Evolutionary conservation across 768 basidiomycete genomes (phyloP), one percentile per base, ranked within the genome.

Genomic region (Agaricus blazei): DNA sequence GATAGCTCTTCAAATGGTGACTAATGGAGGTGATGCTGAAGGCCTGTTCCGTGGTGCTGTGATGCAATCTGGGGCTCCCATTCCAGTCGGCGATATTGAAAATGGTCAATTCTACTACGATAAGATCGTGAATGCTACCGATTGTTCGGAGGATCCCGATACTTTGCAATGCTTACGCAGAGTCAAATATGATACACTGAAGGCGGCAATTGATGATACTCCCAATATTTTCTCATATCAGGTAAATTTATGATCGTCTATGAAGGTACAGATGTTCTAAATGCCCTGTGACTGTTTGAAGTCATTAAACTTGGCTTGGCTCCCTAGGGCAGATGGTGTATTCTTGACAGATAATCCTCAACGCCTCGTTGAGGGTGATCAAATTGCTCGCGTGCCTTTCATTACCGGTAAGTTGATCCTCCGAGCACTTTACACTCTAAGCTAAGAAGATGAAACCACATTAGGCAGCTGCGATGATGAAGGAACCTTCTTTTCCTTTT

Each of bases 381-480:
- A 64, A 37, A 72, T 82, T 1, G 73, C 80, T 1, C 71, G 74
- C 47, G 67, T 84, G 1, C 80, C 80, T 0, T 71, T 81, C 57
- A 67, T 83, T 7, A 75, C 60, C 24, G 58, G 56, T 54, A 29
- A 23, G 24, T 24, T 56, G 11, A 23, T 24, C 47, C 45, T 26
- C 27, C 29, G 6, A 23, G 51, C 5, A 3, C 52, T 26, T 51
- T 37, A 28, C 31, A 31, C 19, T 19, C 19, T 19, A 19, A 19
- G 19, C 19, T 19, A 4, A 31, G 11, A 48, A 15, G 15, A 2
- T 41, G 40, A 34, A 14, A 19, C 19, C 19, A 19, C 19, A 19
- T 19, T 23, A 31, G 78, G 77, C 26, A 71, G 80, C 59, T 73
- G 72, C 57, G 78, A 82, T 46, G 82, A 83, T 52, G 82, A 84